phyloP scores from a whole-genome alignment of 176 grass and related monocot genomes.

The Oryza australiensis region DNA sequence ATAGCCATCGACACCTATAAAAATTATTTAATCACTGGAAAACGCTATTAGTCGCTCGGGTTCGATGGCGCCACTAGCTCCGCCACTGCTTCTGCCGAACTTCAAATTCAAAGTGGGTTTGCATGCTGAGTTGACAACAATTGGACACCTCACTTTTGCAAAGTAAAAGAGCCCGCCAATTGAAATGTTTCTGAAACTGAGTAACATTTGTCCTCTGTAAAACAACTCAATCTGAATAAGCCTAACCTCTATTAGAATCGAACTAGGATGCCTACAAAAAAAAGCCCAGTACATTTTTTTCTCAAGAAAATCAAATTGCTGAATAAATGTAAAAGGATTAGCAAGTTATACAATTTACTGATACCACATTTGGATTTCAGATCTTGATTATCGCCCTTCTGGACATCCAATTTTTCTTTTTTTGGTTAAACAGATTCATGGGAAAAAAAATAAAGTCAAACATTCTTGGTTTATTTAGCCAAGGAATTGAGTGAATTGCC shows the following conservation, averaged over 20 bases:
- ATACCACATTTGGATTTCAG: conserved; percentile 1
- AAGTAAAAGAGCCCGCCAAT: background rate
- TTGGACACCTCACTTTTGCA: background rate
- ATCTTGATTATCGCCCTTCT: background rate
- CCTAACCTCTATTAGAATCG: background rate
- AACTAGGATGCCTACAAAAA: background rate
- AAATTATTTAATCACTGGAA: too few species aligned
- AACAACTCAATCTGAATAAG: background rate
- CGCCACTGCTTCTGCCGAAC: background rate
- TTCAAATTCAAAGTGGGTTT: background rate
- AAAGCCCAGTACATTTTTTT: background rate
- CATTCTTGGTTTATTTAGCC: conserved; percentile 2
- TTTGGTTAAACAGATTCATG: background rate
- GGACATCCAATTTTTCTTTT: background rate
- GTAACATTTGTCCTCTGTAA: background rate
- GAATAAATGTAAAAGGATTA: conserved; percentile 5
- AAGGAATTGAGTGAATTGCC: background rate
- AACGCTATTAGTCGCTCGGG: too few species aligned
- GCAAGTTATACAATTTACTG: background rate
- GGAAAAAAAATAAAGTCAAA: background rate
- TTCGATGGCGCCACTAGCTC: too few species aligned
- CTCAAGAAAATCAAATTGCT: background rate
- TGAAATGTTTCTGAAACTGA: background rate
- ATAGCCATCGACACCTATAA: too few species aligned
- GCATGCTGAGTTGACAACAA: background rate